Conservation (phyloP, 1,139 yeast species). For the Starmera stellimalicola region DNA sequence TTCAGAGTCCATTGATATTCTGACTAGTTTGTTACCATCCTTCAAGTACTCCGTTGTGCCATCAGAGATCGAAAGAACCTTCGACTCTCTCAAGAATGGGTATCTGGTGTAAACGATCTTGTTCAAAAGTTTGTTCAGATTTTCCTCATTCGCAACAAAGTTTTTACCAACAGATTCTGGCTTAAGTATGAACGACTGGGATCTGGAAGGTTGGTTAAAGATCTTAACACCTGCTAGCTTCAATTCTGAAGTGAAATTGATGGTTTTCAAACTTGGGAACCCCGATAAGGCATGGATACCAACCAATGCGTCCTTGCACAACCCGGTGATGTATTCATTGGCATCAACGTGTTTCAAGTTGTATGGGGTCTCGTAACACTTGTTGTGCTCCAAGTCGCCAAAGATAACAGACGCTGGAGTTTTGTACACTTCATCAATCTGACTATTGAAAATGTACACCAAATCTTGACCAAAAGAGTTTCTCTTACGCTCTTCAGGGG, state of each 20-base stretch:
- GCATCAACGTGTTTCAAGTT: slow-evolving; percentile 41
- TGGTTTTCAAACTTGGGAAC: slow-evolving; percentile 72
- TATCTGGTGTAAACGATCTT: slow-evolving; percentile 67
- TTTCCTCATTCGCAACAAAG: slow-evolving; percentile 30
- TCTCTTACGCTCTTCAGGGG: slow-evolving; percentile 62
- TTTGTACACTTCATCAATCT: slow-evolving; percentile 55
- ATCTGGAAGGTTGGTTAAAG: slow-evolving; percentile 78
- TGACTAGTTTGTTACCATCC: slow-evolving; percentile 25
- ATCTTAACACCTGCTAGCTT: slow-evolving; percentile 60
- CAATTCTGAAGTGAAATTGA: slow-evolving; percentile 50
- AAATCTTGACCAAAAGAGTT: slow-evolving; percentile 68
- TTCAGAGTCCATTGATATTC: slow-evolving; percentile 31
- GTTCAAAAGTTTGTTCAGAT: slow-evolving; percentile 52
- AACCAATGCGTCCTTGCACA: slow-evolving; percentile 55
- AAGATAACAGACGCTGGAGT: slow-evolving; percentile 78
- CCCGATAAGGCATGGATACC: slow-evolving; percentile 78
- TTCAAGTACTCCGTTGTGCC: slow-evolving; percentile 40
- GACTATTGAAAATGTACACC: slow-evolving; percentile 67
- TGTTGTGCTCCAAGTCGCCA: slow-evolving; percentile 68
- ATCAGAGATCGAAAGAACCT: slow-evolving; percentile 56
- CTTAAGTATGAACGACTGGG: slow-evolving; percentile 69
- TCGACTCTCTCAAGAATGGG: slow-evolving; percentile 85
- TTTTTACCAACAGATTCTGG: slow-evolving; percentile 48
- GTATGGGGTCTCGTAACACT: slow-evolving; percentile 55
- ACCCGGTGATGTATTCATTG: slow-evolving; percentile 42